Conservation (phyloP, 1,284 basidiomycete species). For the Sphaerobolus stellatus region DNA sequence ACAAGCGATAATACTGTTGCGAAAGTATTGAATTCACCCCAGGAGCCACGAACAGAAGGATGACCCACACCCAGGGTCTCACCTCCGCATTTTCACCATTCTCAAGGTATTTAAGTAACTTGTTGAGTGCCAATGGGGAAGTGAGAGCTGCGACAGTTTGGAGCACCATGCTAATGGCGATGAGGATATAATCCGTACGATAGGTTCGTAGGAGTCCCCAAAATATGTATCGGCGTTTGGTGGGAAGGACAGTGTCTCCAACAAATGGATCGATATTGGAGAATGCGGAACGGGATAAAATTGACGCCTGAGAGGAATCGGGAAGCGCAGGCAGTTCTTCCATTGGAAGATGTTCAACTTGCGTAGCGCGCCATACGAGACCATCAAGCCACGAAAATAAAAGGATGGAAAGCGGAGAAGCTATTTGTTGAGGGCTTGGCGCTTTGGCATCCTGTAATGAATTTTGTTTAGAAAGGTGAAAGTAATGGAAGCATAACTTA, state of each 20-base stretch:
- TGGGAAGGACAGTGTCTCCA: slow-evolving; percentile 16
- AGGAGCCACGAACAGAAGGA: slow-evolving; percentile 37
- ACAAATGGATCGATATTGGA: background rate
- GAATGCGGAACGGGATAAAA: background rate
- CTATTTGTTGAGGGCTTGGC: slow-evolving; percentile 38
- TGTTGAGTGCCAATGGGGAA: slow-evolving; percentile 35
- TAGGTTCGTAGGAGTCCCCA: slow-evolving; percentile 25
- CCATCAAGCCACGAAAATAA: slow-evolving; percentile 33
- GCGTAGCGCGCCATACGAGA: slow-evolving; percentile 30
- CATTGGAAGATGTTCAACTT: slow-evolving; percentile 28
- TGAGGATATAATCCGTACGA: slow-evolving; percentile 17
- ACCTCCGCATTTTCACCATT: slow-evolving; percentile 28
- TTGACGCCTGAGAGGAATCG: slow-evolving; percentile 44
- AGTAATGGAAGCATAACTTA: slow-evolving; percentile 14
- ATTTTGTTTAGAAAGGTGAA: background rate
- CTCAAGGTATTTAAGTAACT: slow-evolving; percentile 35
- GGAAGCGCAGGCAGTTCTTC: slow-evolving; percentile 43
- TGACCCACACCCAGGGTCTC: slow-evolving; percentile 39
- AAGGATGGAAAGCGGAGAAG: slow-evolving; percentile 30
- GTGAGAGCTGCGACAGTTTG: slow-evolving; percentile 21
- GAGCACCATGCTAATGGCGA: slow-evolving; percentile 17
- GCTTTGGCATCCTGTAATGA: slow-evolving; percentile 22
- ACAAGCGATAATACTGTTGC: background rate
- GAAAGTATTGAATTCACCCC: slow-evolving; percentile 18
- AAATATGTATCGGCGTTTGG: slow-evolving; percentile 34